Evolutionary conservation across 345 rosid species (phyloP), one percentile per base, ranked within the genome.

Genomic region (Punica granatum): DNA sequence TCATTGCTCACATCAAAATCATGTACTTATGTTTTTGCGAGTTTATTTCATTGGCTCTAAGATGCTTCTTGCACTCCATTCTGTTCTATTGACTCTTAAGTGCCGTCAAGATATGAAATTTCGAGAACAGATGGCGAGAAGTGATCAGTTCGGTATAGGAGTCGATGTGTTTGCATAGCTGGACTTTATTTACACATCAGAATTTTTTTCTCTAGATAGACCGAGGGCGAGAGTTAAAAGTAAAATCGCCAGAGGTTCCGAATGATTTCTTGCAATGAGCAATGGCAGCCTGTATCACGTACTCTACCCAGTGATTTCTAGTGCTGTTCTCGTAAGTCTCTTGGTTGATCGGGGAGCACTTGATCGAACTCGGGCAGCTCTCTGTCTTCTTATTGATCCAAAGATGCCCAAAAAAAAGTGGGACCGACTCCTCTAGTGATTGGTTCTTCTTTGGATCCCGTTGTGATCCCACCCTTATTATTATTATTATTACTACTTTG

Each of bases 231-330:
- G 61, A 5, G 26, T 26, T 56, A 26, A 56, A 56, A 26, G 18
- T 56, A 14, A 43, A 78, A 66, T 41, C 74, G 77, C 21, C 72
- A 58, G 30, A 69, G 6, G 37, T 62, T 76, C 70, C 66, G 12
- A 71, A 71, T 6, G 82, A 81, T 53, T 62, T 73, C 76, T 78
- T 81, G 69, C 84, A 81, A 56, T 81, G 80, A 70, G 78, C 82
- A 63, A 81, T 81, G 23, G 84, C 82, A 4, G 80, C 78, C 61
- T 78, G 84, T 54, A 81, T 69, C 4, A 80, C 75, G 71, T 26
- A 70, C 30, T 79, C 75, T 13, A 59, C 44, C 7, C 37, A 37
- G 23, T 60, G 35, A 10, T 6, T 49, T 65, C 63, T 65, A 63
- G 6, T 61, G 43, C 53, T 30, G 1, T 14, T 36, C 0, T 31